These are phyloP conservation scores for Plasmopara viticola DNA, from an alignment of 352 stramenopile genomes.

Conservation along the genomic window DNA sequence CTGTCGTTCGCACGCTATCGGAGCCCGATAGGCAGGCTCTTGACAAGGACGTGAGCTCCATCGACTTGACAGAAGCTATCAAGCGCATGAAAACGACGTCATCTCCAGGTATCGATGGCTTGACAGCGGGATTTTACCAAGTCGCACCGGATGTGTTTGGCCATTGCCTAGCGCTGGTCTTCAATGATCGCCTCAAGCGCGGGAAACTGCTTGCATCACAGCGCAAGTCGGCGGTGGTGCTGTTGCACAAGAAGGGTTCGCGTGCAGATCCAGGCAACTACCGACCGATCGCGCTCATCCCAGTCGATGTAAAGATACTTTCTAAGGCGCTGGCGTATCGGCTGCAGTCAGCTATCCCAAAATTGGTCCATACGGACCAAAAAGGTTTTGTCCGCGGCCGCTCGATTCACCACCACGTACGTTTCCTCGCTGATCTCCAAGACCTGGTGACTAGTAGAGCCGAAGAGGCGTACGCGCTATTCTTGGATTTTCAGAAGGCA, in stretches of 20 bases:
- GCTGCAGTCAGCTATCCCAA: not conserved
- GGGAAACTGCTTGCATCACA: not conserved
- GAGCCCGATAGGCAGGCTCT: no score
- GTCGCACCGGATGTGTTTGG: not conserved
- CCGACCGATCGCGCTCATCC: not conserved
- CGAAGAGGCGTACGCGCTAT: no score
- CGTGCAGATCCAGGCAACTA: not conserved
- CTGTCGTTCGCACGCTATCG: no score
- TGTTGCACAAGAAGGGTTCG: not conserved
- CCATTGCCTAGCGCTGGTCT: not conserved
- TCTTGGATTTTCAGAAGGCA: no score
- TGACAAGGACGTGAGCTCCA: no score
- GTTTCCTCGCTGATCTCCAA: no score
- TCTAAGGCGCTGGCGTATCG: not conserved
- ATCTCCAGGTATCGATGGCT: no score
- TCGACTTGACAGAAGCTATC: no score
- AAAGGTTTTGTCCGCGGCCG: not conserved
- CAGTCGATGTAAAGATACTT: not conserved
- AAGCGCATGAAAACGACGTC: no score
- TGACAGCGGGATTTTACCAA: no score
- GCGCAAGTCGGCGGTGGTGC: not conserved
- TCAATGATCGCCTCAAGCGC: not conserved
- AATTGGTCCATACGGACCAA: not conserved
- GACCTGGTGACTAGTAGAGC: no score
- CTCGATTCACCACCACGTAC: no score